Evolutionary conservation across 257 asterid genomes (phyloP).

Genomic region (Craterostigma plantagineum): DNA sequence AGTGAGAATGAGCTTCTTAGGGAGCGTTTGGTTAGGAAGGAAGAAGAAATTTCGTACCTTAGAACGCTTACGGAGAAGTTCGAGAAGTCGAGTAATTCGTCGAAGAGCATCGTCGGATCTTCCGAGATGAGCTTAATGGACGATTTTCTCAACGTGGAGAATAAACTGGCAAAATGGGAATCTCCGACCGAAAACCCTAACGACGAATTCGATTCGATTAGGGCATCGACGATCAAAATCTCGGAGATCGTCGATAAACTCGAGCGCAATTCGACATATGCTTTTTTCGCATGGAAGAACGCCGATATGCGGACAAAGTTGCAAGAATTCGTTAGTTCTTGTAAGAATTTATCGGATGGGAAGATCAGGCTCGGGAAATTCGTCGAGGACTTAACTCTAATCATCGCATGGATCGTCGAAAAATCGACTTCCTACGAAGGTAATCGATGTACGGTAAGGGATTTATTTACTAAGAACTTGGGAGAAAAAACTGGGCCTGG

Average conservation of each 20-base stretch:
- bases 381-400: conserved; percentile 12
- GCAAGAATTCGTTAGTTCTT: conserved; percentile 14
- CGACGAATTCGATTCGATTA: conserved; percentile 13
- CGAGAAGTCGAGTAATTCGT: conserved; percentile 1
- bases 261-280: conserved; percentile 10
- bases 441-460: conserved; percentile 9
- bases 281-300: conserved; percentile 26
- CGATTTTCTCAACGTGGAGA: conserved; percentile 94
- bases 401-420: conserved; percentile 18
- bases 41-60: conserved; percentile 18
- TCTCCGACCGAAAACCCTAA: conserved; percentile 37
- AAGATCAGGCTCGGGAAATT: conserved; percentile 19
- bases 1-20: conserved; percentile 38
- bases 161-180: conserved; percentile 72
- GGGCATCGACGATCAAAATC: conserved; percentile 14
- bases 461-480: conserved; percentile 27
- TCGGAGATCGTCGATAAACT: conserved; percentile 18
- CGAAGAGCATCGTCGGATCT: conserved; percentile 19
- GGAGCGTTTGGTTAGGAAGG: conserved; percentile 33
- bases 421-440: conserved; percentile 10
- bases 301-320: conserved; percentile 12
- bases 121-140: conserved; percentile 84
- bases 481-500: conserved; percentile 34
- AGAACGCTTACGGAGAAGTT: neutral
- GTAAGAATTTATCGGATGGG: conserved; percentile 18